Evolutionary conservation across 2,329 filamentous ascomycete species (phyloP), one percentile per base, ranked within the genome.

Genomic region (Arthrobotrys iridis): DNA sequence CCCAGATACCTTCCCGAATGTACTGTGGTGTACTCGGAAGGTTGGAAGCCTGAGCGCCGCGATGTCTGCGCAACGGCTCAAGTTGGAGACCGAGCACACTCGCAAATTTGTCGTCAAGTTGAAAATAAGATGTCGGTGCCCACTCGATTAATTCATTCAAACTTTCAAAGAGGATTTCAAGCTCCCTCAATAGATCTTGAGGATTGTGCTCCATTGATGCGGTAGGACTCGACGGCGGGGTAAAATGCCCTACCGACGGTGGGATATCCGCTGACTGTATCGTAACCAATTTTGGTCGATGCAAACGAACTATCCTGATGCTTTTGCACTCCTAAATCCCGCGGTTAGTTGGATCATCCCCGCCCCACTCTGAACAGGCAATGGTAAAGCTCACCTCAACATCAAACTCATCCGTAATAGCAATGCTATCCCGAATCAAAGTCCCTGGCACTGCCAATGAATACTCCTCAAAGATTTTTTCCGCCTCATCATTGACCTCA

Each of bases 401-500:
- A 35, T 58, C 70, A 26, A 65, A 67, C n/a, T 74, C 70, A 45
- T 43, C 48, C 5, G 52, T 35, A 15, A 59, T 62, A 26, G 40
- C 43, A 26, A 65, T 35, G 37, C 70, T 74, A 55, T 66, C 62
- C 5, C 62, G 24, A 8, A 60, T 41, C 11, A 50, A 52, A 3
- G 50, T 37, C 35, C 40, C 60, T 3, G 50, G 52, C n/a, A 41
- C 37, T 11, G 28, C 11, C 50, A 55, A 55, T 15, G 68, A 73
- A 26, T 74, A 74, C 30, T 74, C 70, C n/a, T 74, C 55, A 22
- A 74, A 74, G 45, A 74, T 74, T 22, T 45, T 50, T 10, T 74
- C 70, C 7, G 70, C 70, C 15, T 74, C 70, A 30, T 74, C 70
- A 15, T 74, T 74, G 6, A 74, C 45, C 55, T 74, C 70, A 41